Conservation (phyloP, 1,139 yeast genomes). For the Magnusiomyces ingens region DNA sequence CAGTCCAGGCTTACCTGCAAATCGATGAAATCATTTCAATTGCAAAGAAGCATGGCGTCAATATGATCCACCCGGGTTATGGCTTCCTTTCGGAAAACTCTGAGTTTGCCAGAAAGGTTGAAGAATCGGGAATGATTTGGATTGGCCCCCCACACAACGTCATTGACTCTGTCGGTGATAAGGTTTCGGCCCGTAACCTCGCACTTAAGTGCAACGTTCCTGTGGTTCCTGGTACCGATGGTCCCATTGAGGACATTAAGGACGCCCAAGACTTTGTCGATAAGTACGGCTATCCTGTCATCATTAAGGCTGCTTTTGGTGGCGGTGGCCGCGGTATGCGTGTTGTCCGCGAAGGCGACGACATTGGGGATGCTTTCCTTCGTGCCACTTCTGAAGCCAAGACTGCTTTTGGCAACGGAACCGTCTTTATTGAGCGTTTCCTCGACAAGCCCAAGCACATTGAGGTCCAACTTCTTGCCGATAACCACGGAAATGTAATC, state of each 20-base stretch:
- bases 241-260: conserved; percentile 77
- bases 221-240: conserved; percentile 96
- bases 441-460: conserved; percentile 95
- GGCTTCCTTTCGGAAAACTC: conserved; percentile 86
- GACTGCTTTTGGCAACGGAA: conserved; percentile 94
- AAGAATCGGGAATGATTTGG: conserved; percentile 89
- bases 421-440: conserved; percentile 95
- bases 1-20: conserved; percentile 94
- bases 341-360: conserved; percentile 96
- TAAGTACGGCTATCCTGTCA: conserved; percentile 88
- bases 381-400: conserved; percentile 95
- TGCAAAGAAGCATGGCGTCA: conserved; percentile 80
- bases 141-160: conserved; percentile 87
- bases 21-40: conserved; percentile 91
- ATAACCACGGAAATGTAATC: conserved; percentile 87
- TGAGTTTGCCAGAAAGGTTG: conserved; percentile 89
- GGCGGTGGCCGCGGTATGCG: conserved; percentile 99
- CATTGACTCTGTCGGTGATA: conserved; percentile 96
- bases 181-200: conserved; percentile 85
- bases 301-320: conserved; percentile 97
- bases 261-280: conserved; percentile 77
- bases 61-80: conserved; percentile 98
- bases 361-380: conserved; percentile 80
- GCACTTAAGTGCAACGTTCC: conserved; percentile 84
- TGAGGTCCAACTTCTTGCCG: conserved; percentile 95